Conservation (phyloP, 139 green algal species). For the Zygnema cylindricum region DNA sequence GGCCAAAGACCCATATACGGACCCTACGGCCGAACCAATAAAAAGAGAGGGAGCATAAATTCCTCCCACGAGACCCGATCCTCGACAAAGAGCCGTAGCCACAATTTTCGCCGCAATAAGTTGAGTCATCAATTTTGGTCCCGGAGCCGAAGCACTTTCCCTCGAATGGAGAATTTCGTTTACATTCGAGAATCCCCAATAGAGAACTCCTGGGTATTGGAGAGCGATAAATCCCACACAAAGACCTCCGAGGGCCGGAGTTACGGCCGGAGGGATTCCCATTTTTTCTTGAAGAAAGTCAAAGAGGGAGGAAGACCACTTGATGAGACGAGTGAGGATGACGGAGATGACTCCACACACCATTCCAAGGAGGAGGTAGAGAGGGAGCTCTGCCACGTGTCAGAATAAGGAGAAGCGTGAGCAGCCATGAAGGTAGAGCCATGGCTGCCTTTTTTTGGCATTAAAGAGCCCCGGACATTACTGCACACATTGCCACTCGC, state of each 20-base stretch:
- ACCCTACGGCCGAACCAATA: slow-evolving; percentile 78
- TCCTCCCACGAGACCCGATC: slow-evolving; percentile 84
- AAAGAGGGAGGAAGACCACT: slow-evolving; percentile 38
- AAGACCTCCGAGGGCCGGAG: slow-evolving; percentile 75
- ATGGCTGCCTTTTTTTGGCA: neutral
- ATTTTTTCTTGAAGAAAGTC: slow-evolving; percentile 48
- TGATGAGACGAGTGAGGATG: slow-evolving; percentile 59
- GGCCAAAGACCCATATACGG: slow-evolving; percentile 54
- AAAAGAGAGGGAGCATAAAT: slow-evolving; percentile 95
- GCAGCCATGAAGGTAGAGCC: neutral
- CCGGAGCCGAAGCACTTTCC: slow-evolving; percentile 34
- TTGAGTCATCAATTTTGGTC: slow-evolving; percentile 73
- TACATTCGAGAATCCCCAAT: slow-evolving; percentile 84
- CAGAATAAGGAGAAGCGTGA: neutral
- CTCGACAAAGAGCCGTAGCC: slow-evolving; percentile 82
- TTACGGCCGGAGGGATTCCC: slow-evolving; percentile 48
- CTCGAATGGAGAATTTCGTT: slow-evolving; percentile 73
- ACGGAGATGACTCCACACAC: slow-evolving; percentile 73
- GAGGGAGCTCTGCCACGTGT: slow-evolving; percentile 73
- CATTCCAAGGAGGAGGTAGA: slow-evolving; percentile 78
- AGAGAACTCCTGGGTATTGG: slow-evolving; percentile 78
- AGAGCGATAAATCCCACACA: slow-evolving; percentile 73
- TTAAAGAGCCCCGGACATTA: neutral
- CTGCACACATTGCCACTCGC: neutral
- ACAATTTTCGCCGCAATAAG: slow-evolving; percentile 86